Percentiles rank a stretch among this genome's conserved stretches.
Evolutionary conservation across 164 flowering plant genomes (phyloP).

Genomic region (Annona squamosa): DNA sequence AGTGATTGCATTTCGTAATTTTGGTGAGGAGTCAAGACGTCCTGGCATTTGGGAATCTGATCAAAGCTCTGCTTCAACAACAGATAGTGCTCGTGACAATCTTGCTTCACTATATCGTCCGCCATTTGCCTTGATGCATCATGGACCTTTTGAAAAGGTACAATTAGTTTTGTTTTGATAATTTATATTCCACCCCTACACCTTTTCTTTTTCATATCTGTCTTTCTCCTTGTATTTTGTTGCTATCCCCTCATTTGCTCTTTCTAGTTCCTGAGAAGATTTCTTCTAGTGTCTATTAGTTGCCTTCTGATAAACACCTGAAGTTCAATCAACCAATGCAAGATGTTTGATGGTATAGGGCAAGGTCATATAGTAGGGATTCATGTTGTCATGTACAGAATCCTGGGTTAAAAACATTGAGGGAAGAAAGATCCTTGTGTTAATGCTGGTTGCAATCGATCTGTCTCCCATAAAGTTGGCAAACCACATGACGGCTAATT

Average conservation of each 20-base stretch:
- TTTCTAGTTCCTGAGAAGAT: background rate
- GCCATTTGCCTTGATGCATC: slow-evolving; percentile 70
- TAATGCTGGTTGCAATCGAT: no score
- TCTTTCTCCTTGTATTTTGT: background rate
- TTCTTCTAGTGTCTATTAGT: background rate
- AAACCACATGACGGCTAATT: no score
- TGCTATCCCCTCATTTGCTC: background rate
- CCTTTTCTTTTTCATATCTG: no score
- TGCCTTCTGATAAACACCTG: background rate
- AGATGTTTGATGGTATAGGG: no score
- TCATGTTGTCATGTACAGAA: no score
- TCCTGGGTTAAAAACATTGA: no score
- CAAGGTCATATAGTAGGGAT: no score
- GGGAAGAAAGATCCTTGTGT: no score
- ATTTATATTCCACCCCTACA: no score
- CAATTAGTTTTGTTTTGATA: background rate
- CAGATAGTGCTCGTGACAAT: slow-evolving; percentile 54
- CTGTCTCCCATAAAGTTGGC: no score
- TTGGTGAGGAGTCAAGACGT: slow-evolving; percentile 70
- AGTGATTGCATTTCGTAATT: slow-evolving; percentile 80
- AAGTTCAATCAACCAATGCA: background rate
- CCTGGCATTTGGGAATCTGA: slow-evolving; percentile 80
- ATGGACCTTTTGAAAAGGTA: slow-evolving; percentile 79
- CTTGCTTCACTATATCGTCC: slow-evolving; percentile 86
- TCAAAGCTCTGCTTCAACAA: slow-evolving; percentile 44